Evolutionary conservation across 441 rosid species (phyloP).

Genomic region (Croton laevigatus): DNA sequence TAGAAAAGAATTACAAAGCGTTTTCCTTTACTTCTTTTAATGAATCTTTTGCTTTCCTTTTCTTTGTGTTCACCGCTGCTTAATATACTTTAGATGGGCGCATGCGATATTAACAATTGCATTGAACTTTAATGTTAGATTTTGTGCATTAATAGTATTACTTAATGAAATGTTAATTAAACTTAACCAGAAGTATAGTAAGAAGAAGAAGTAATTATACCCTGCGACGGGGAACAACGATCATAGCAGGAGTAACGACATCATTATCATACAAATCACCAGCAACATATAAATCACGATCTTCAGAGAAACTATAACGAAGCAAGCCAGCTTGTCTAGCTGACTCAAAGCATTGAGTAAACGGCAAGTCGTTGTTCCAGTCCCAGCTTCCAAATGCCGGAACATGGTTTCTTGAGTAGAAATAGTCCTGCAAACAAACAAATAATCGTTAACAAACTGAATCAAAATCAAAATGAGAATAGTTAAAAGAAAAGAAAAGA

Average conservation of each 20-base stretch:
- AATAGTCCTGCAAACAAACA: constrained; percentile 35
- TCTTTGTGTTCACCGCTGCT: neutral
- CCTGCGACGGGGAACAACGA: constrained; percentile 80
- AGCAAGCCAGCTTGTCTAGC: constrained; percentile 63
- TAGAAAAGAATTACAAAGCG: neutral
- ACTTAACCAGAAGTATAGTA: neutral
- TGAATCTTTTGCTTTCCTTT: neutral
- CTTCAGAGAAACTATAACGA: constrained; percentile 65
- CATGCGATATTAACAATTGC: neutral
- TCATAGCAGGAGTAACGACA: constrained; percentile 76
- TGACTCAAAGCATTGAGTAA: constrained; percentile 90
- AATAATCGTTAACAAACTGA: neutral
- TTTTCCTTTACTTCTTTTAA: constrained; percentile 5
- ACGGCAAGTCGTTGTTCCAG: constrained; percentile 80
- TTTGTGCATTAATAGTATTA: too few relatives aligned
- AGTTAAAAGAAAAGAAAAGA: neutral
- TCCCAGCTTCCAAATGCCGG: constrained; percentile 99
- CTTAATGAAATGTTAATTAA: too few relatives aligned
- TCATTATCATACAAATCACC: constrained; percentile 86
- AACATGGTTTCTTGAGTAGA: constrained; percentile 53
- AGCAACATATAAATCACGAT: constrained; percentile 83
- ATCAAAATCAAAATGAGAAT: neutral
- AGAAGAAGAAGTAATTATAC: constrained; percentile 19
- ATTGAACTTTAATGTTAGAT: too few relatives aligned
- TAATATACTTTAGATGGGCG: neutral